phyloP scores from a whole-genome alignment of 495 filamentous ascomycete genomes.

The Aspergillus cristatus region DNA sequence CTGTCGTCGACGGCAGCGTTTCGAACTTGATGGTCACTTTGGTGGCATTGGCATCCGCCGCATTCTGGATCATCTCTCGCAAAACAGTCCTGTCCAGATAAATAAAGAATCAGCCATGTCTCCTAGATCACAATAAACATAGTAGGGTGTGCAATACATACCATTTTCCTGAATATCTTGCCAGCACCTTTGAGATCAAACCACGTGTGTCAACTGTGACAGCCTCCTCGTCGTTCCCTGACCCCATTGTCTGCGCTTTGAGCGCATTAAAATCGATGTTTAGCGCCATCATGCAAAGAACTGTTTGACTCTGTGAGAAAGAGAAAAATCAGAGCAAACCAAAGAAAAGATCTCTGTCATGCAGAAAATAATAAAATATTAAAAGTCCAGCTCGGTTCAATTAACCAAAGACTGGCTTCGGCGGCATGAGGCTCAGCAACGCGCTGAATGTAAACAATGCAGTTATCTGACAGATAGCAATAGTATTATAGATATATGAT shows the following conservation, averaged over 20 bases:
- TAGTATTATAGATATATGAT: too few relatives aligned
- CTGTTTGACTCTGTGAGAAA: neutral
- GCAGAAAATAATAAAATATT: too few relatives aligned
- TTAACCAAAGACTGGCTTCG: too few relatives aligned
- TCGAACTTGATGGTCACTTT: conserved; percentile 88
- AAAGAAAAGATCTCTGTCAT: too few relatives aligned
- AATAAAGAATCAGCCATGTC: conserved; percentile 5
- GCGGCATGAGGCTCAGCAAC: too few relatives aligned
- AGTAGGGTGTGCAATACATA: conserved; percentile 8
- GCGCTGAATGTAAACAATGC: too few relatives aligned
- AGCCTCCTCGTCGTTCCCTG: conserved; percentile 87
- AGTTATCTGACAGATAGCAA: too few relatives aligned
- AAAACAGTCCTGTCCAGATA: conserved; percentile 46
- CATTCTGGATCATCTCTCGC: conserved; percentile 95
- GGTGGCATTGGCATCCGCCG: conserved; percentile 85
- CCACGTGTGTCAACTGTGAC: conserved; percentile 97
- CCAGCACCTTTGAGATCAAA: conserved; percentile 94
- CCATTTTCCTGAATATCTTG: conserved; percentile 92
- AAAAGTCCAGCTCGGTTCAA: too few relatives aligned
- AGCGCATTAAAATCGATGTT: conserved; percentile 72
- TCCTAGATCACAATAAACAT: neutral
- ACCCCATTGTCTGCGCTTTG: conserved; percentile 74
- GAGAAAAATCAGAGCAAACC: too few relatives aligned
- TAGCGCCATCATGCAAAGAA: conserved; percentile 39
- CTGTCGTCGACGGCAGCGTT: conserved; percentile 66